These are phyloP conservation scores for Wallacemonas sp. DNA, from an alignment of 208 protist species.

Conservation along the genomic window DNA sequence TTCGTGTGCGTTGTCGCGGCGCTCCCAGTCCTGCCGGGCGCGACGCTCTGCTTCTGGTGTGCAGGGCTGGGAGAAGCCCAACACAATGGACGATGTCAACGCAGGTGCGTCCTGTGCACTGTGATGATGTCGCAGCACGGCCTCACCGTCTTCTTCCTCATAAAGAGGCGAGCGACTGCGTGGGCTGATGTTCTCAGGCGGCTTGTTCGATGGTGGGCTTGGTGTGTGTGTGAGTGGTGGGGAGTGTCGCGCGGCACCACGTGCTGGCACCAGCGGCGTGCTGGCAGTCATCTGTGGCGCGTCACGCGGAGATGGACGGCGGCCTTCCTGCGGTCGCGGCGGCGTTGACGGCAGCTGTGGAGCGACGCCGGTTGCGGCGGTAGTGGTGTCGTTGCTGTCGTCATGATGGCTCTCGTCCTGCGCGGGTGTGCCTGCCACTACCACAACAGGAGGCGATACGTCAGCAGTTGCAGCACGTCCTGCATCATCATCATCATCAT, in stretches of 20 bases:
- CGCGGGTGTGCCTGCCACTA: too few relatives aligned
- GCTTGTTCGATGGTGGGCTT: neutral
- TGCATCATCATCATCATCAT: too few relatives aligned
- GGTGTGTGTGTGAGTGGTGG: neutral
- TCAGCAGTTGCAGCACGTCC: too few relatives aligned
- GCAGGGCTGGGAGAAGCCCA: conserved; percentile 7
- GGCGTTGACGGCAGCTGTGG: neutral
- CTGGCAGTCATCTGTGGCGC: neutral
- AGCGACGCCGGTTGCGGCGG: neutral
- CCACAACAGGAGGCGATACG: too few relatives aligned
- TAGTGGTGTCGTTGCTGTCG: too few relatives aligned
- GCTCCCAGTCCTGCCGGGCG: conserved; percentile 1
- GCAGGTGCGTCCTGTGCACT: neutral
- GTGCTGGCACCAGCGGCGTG: too few relatives aligned
- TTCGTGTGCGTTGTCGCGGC: neutral
- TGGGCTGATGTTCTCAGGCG: neutral
- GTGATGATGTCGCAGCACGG: neutral
- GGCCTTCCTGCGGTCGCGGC: neutral
- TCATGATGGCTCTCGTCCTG: too few relatives aligned
- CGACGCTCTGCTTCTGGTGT: conserved; percentile 9
- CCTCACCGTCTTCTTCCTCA: neutral
- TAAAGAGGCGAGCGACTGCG: conserved; percentile 1
- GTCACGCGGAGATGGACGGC: neutral
- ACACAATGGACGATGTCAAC: neutral
- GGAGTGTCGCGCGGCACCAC: too few relatives aligned